A percentile compares a stretch with the other conserved stretches of the same genome.
Conservation (phyloP, 176 grass and related monocot species). For the Musa itinerans region DNA sequence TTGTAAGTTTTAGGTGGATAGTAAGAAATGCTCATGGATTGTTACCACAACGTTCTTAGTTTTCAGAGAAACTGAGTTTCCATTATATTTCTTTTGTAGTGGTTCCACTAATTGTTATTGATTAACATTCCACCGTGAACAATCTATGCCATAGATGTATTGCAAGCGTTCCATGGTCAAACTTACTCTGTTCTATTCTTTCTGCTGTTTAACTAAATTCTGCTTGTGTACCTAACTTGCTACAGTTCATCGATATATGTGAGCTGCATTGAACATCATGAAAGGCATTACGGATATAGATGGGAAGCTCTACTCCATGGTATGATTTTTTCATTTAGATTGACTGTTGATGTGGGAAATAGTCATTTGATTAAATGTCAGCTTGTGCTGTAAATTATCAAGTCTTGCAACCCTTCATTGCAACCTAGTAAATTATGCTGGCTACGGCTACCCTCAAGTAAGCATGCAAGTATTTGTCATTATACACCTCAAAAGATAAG, state of each 20-base stretch:
- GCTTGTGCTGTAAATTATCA: neutral
- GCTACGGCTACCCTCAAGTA: neutral
- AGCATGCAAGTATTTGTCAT: too few relatives aligned
- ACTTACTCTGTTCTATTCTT: neutral
- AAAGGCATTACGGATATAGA: constrained; percentile 45
- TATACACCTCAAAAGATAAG: neutral
- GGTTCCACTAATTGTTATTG: too few relatives aligned
- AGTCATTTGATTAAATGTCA: neutral
- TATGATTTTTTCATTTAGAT: constrained; percentile 1
- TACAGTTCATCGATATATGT: constrained; percentile 35
- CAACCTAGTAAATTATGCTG: neutral
- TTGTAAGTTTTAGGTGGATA: too few relatives aligned
- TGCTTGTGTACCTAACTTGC: constrained; percentile 19
- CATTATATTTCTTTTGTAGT: too few relatives aligned
- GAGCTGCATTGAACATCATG: constrained; percentile 32
- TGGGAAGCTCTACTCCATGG: constrained; percentile 45
- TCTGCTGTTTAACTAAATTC: neutral
- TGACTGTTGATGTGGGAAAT: neutral
- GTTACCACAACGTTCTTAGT: too few relatives aligned
- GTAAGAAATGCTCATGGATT: too few relatives aligned
- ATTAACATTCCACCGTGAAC: neutral
- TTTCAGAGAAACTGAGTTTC: too few relatives aligned
- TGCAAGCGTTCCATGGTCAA: neutral
- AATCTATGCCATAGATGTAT: neutral
- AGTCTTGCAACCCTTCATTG: neutral